phyloP scores from a whole-genome alignment of 164 flowering plant genomes.

The Magnolia officinalis region DNA sequence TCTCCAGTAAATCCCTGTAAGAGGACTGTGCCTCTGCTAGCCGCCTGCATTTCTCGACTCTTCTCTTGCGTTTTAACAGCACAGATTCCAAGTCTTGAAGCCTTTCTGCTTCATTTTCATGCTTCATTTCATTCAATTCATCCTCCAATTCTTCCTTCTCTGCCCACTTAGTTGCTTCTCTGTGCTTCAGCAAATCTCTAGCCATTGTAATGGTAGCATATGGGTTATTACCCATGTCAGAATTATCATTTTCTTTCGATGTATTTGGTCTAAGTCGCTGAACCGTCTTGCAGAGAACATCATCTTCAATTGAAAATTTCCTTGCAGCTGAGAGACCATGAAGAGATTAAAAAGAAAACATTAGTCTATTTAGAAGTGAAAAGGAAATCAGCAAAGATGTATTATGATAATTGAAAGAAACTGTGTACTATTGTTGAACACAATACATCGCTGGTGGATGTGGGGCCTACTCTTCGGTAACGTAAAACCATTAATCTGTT shows the following conservation, averaged over 20 bases:
- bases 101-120: constrained; percentile 65
- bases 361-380: background rate
- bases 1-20: constrained; percentile 67
- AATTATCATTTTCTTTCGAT: constrained; percentile 62
- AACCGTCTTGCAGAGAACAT: constrained; percentile 12
- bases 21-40: constrained; percentile 90
- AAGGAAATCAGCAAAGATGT: background rate
- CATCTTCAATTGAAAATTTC: constrained; percentile 22
- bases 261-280: constrained; percentile 22
- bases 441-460: no score
- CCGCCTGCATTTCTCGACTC: constrained; percentile 76
- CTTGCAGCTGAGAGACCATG: constrained; percentile 31
- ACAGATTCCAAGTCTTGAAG: constrained; percentile 70
- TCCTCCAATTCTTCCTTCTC: constrained; percentile 63
- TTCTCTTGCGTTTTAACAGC: constrained; percentile 62
- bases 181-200: constrained; percentile 68
- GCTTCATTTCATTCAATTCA: constrained; percentile 55
- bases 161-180: constrained; percentile 55
- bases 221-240: constrained; percentile 49
- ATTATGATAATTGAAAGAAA: no score
- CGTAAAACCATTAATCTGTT: no score
- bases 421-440: background rate
- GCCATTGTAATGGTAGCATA: constrained; percentile 70
- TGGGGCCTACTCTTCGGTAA: no score
- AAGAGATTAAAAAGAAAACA: background rate